Evolutionary conservation across 306 rosid species (phyloP).

Genomic region (Sindora glabra): DNA sequence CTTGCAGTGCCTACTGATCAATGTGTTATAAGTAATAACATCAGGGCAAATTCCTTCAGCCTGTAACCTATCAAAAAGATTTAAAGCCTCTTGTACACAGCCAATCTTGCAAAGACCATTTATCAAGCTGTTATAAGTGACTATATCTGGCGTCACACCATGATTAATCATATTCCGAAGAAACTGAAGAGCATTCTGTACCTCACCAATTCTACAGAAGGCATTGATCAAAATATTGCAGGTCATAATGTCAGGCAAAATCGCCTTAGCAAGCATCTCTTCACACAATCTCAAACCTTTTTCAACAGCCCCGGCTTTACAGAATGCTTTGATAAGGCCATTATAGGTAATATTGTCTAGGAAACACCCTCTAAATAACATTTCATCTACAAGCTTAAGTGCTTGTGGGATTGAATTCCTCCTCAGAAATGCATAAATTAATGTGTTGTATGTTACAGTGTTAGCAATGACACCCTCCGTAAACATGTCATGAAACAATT

Average conservation of each 20-base stretch:
- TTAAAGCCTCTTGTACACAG: slow-evolving; percentile 48
- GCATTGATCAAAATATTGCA: slow-evolving; percentile 78
- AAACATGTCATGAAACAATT: slow-evolving; percentile 64
- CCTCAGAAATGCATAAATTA: slow-evolving; percentile 60
- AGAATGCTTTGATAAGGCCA: slow-evolving; percentile 70
- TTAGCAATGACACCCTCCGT: slow-evolving; percentile 79
- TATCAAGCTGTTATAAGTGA: slow-evolving; percentile 75
- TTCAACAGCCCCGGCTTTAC: slow-evolving; percentile 66
- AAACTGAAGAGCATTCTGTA: slow-evolving; percentile 60
- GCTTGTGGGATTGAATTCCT: slow-evolving; percentile 56
- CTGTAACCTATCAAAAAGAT: slow-evolving; percentile 63
- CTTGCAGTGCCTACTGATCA: slow-evolving; percentile 57
- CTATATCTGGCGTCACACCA: slow-evolving; percentile 68
- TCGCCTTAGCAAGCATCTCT: slow-evolving; percentile 72
- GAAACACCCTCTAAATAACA: slow-evolving; percentile 72
- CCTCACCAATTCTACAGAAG: slow-evolving; percentile 61
- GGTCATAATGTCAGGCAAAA: slow-evolving; percentile 39
- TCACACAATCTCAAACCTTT: slow-evolving; percentile 60
- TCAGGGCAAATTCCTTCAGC: slow-evolving; percentile 65
- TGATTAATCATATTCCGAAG: slow-evolving; percentile 65
- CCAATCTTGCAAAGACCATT: slow-evolving; percentile 80
- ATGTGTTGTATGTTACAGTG: slow-evolving; percentile 78
- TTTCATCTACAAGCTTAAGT: slow-evolving; percentile 68
- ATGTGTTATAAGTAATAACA: slow-evolving; percentile 71
- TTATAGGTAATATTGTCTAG: slow-evolving; percentile 73